phyloP scores from a whole-genome alignment of 139 green algal genomes.

The Micractinium sp. region DNA sequence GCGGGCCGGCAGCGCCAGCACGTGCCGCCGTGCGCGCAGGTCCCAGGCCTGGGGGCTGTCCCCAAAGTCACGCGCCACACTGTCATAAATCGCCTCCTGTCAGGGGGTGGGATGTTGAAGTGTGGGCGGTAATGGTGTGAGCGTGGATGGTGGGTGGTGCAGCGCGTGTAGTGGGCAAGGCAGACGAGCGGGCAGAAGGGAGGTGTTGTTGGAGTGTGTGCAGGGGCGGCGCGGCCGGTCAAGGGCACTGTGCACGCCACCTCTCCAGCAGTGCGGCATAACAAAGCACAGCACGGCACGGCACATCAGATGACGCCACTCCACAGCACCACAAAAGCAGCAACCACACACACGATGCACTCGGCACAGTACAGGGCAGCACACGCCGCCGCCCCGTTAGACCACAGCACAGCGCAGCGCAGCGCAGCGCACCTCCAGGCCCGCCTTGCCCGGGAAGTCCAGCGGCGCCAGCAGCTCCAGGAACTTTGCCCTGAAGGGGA shows the following conservation, averaged over 20 bases:
- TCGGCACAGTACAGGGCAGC: neutral
- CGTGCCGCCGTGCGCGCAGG: slow-evolving; percentile 55
- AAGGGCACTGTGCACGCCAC: no score
- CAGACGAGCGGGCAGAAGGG: neutral
- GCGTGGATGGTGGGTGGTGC: neutral
- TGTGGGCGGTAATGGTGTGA: no score
- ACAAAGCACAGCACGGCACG: neutral
- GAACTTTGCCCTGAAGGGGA: slow-evolving; percentile 57
- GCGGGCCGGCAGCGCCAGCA: neutral
- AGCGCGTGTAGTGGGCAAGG: no score
- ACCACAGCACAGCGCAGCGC: neutral
- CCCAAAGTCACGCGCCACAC: slow-evolving; percentile 62
- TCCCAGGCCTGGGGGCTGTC: slow-evolving; percentile 59
- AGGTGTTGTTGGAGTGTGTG: no score
- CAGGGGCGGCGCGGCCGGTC: no score
- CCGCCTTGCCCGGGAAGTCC: slow-evolving; percentile 55
- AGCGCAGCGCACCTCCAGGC: slow-evolving; percentile 32
- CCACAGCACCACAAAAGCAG: no score
- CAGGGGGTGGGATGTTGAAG: neutral
- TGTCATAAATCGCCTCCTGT: slow-evolving; percentile 54
- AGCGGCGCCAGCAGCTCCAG: slow-evolving; percentile 65
- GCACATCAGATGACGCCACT: no score
- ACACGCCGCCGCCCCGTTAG: no score
- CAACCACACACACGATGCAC: no score
- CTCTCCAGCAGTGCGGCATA: neutral